These are phyloP conservation scores for Paecilomyces niveus DNA, from an alignment of 2,329 filamentous ascomycete genomes.

Conservation along the genomic window DNA sequence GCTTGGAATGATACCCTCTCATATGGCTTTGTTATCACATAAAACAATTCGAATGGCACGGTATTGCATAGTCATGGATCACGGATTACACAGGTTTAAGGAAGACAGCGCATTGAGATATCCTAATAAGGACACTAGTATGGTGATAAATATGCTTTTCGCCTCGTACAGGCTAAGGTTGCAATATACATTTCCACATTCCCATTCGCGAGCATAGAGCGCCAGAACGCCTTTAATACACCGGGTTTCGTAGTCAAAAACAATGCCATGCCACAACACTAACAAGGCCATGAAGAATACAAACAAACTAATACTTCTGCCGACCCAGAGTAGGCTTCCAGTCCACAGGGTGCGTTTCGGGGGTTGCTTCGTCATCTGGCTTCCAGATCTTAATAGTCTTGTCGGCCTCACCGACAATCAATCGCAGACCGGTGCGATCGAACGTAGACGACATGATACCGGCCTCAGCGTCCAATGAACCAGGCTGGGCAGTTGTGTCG, in stretches of 20 bases:
- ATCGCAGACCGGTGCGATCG: constrained; percentile 75
- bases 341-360: constrained; percentile 82
- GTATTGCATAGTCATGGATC: not conserved
- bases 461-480: constrained; percentile 85
- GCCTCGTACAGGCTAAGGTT: not conserved
- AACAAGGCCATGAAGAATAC: constrained; percentile 1
- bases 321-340: constrained; percentile 80
- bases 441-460: constrained; percentile 94
- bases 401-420: constrained; percentile 93
- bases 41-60: not conserved
- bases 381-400: constrained; percentile 99
- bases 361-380: constrained; percentile 82
- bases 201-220: not conserved
- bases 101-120: not conserved
- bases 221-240: constrained; percentile 6
- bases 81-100: not conserved
- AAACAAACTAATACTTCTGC: constrained; percentile 58
- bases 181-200: not conserved
- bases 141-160: not conserved
- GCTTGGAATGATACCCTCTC: not conserved
- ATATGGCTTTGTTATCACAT: not conserved
- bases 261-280: not conserved
- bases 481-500: constrained; percentile 88
- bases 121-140: not conserved
- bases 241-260: not conserved